Evolutionary conservation across 2,329 filamentous ascomycete species (phyloP).

Genomic region (Sporothrix variecibatus): DNA sequence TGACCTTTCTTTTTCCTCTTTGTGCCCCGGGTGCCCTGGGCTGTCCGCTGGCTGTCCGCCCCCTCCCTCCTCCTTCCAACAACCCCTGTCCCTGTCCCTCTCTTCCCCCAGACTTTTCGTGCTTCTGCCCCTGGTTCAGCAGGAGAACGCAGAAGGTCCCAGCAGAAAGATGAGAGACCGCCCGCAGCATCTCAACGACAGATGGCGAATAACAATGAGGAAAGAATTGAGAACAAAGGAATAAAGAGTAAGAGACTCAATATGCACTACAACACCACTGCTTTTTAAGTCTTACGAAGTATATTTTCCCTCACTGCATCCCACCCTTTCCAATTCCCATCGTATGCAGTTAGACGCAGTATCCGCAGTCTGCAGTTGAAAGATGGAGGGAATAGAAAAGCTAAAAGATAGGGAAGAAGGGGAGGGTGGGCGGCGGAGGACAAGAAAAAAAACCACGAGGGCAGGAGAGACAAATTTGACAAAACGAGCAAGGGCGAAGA

Average conservation of each 20-base stretch:
- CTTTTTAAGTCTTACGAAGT: too few relatives aligned
- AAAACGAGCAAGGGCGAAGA: too few relatives aligned
- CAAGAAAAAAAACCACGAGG: background rate
- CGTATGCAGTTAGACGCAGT: constrained; percentile 9
- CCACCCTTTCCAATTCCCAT: background rate
- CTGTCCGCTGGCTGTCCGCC: background rate
- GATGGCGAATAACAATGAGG: background rate
- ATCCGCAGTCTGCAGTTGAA: background rate
- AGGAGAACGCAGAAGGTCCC: background rate
- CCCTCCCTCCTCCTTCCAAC: background rate
- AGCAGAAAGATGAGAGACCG: background rate
- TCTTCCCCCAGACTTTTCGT: background rate
- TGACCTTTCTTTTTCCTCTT: constrained; percentile 8
- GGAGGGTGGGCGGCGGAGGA: background rate
- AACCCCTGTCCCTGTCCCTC: background rate
- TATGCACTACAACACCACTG: constrained; percentile 13
- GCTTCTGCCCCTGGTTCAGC: background rate
- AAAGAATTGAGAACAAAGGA: background rate
- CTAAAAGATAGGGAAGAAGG: background rate
- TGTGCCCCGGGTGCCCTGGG: background rate
- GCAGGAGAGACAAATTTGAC: background rate
- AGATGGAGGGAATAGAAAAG: background rate
- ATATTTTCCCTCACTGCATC: background rate
- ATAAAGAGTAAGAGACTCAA: background rate
- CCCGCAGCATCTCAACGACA: constrained; percentile 1